These are phyloP conservation scores for Xylogone sp. DNA, from an alignment of 2,329 filamentous ascomycete genomes.

Conservation along the genomic window DNA sequence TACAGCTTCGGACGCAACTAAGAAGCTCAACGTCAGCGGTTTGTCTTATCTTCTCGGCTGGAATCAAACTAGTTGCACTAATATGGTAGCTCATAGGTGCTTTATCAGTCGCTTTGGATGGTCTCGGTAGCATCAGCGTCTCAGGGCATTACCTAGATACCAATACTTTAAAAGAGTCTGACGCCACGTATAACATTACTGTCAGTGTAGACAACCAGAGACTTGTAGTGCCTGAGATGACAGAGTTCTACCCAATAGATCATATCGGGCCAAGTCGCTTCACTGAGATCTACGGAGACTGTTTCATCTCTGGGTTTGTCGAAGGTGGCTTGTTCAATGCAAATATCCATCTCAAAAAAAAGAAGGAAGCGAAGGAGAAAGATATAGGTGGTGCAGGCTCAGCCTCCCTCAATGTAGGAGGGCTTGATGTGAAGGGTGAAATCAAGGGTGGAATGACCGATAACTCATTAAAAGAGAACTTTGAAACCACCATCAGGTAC, in stretches of 20 bases:
- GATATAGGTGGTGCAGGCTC: constrained; percentile 16
- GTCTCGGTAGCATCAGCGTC: not conserved
- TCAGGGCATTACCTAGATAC: not conserved
- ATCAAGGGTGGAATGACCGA: not conserved
- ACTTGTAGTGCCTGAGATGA: constrained; percentile 17
- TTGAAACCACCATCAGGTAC: not conserved
- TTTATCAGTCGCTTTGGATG: not conserved
- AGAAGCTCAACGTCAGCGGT: not conserved
- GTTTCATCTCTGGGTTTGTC: constrained; percentile 26
- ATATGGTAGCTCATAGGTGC: not conserved
- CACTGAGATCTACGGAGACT: constrained; percentile 22
- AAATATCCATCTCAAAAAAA: constrained; percentile 20
- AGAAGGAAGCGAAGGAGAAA: constrained; percentile 17
- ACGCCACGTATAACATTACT: constrained; percentile 24
- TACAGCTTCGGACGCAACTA: not conserved
- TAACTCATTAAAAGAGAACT: not conserved
- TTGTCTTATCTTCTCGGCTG: not conserved
- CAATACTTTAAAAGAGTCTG: constrained; percentile 19
- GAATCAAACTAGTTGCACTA: not conserved
- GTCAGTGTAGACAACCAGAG: constrained; percentile 27
- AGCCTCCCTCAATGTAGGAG: constrained; percentile 15
- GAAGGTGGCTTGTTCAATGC: constrained; percentile 29
- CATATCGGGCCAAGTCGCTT: constrained; percentile 12
- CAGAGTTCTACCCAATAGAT: constrained; percentile 17
- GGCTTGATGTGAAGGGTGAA: constrained; percentile 10